Conservation (phyloP, 345 rosid genomes). For the Citrus cavaleriei region DNA sequence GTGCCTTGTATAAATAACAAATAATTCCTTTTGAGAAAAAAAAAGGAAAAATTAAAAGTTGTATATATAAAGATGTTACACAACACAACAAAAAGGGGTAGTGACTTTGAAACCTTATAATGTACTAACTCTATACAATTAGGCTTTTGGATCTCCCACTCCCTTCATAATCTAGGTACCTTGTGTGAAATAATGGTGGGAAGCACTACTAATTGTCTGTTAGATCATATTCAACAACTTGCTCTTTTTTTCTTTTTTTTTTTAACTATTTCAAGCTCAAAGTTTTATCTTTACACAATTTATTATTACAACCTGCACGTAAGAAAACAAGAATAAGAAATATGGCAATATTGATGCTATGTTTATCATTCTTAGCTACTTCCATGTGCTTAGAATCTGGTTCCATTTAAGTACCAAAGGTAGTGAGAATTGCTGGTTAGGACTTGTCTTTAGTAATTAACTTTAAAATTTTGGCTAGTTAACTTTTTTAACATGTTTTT, state of each 20-base stretch:
- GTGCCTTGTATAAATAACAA: background rate
- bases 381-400: background rate
- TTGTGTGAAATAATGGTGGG: slow-evolving; percentile 15
- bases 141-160: slow-evolving; percentile 16
- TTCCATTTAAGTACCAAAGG: background rate
- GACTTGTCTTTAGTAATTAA: background rate
- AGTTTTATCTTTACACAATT: slow-evolving; percentile 1
- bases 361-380: slow-evolving; percentile 7
- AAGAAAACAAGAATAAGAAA: background rate
- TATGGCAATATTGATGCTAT: background rate
- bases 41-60: no score
- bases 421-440: background rate
- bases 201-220: slow-evolving; percentile 23
- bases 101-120: slow-evolving; percentile 3
- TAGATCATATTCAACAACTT: slow-evolving; percentile 12
- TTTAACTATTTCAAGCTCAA: background rate
- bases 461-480: background rate
- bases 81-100: slow-evolving; percentile 8
- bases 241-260: background rate
- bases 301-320: background rate
- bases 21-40: background rate
- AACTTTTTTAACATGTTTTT: background rate
- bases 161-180: slow-evolving; percentile 8
- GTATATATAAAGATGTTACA: background rate
- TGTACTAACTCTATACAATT: background rate